A percentile compares a stretch with the other conserved stretches of the same genome.
phyloP scores from a whole-genome alignment of 1,284 basidiomycete species.

The Cutaneotrichosporon cavernicola region DNA sequence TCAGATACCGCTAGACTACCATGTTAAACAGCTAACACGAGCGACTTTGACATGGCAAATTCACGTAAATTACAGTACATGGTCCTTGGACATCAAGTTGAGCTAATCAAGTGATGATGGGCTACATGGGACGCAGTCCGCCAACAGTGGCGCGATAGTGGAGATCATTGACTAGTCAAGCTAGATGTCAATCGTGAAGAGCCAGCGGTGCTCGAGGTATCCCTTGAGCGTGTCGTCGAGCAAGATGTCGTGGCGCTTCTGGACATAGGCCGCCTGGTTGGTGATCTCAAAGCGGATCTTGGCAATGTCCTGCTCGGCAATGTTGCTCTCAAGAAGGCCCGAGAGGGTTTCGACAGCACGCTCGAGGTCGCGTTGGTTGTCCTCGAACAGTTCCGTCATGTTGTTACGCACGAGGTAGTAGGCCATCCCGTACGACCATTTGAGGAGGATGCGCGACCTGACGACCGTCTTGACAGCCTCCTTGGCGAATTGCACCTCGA shows the following conservation, averaged over 20 bases:
- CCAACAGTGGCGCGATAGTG: neutral
- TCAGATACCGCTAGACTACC: too few species aligned
- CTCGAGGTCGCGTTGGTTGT: slow-evolving; percentile 95
- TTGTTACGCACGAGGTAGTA: slow-evolving; percentile 86
- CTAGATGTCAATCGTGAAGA: slow-evolving; percentile 2
- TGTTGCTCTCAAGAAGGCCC: slow-evolving; percentile 83
- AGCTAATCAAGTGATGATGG: neutral
- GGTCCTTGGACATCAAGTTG: neutral
- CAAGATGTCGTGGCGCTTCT: slow-evolving; percentile 92
- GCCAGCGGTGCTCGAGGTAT: slow-evolving; percentile 60
- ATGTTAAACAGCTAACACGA: too few species aligned
- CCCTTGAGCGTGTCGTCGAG: slow-evolving; percentile 90
- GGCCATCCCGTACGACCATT: slow-evolving; percentile 99
- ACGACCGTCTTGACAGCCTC: slow-evolving; percentile 90
- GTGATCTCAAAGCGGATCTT: slow-evolving; percentile 85
- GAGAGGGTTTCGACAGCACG: slow-evolving; percentile 91
- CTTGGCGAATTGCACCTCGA: slow-evolving; percentile 98
- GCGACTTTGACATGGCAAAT: too few species aligned
- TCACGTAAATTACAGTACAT: neutral
- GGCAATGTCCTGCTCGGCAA: slow-evolving; percentile 77
- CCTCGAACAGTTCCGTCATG: slow-evolving; percentile 93
- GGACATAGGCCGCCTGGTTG: slow-evolving; percentile 93
- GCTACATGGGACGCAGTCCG: neutral
- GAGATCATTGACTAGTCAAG: neutral
- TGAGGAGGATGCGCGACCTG: slow-evolving; percentile 90